Conservation (phyloP, 1,284 basidiomycete species). For the Ustilago nuda region DNA sequence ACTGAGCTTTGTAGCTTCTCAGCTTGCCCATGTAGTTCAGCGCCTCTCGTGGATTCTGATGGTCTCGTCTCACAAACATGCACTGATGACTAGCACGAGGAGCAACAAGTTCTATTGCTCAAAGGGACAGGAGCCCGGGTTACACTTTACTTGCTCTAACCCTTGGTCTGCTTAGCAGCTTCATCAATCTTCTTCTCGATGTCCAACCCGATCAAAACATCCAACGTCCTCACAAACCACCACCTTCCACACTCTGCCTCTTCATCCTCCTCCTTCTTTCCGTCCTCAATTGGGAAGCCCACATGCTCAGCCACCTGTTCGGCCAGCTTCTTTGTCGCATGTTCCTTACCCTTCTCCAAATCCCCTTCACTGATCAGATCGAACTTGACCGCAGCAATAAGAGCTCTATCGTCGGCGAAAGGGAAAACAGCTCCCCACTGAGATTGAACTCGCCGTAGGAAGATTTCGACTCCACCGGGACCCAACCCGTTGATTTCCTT, state of each 20-base stretch:
- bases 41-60: too few species aligned
- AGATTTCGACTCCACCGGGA: constrained; percentile 47
- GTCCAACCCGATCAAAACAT: constrained; percentile 52
- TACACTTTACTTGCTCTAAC: constrained; percentile 11
- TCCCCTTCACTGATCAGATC: constrained; percentile 27
- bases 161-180: constrained; percentile 35
- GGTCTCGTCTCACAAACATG: too few species aligned
- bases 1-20: constrained; percentile 10
- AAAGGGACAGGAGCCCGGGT: not conserved
- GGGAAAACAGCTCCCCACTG: constrained; percentile 52
- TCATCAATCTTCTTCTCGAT: constrained; percentile 51
- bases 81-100: too few species aligned
- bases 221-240: constrained; percentile 50
- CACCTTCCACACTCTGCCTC: constrained; percentile 45
- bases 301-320: constrained; percentile 43
- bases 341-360: constrained; percentile 24
- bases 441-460: constrained; percentile 43
- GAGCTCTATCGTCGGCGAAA: constrained; percentile 45
- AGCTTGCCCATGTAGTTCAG: not conserved
- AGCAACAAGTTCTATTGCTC: not conserved
- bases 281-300: constrained; percentile 44
- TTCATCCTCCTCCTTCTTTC: constrained; percentile 26
- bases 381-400: constrained; percentile 35
- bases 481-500: constrained; percentile 47
- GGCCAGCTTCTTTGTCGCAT: constrained; percentile 29